Evolutionary conservation across 768 basidiomycete genomes (phyloP).

Genomic region (Auriscalpium vulgare): DNA sequence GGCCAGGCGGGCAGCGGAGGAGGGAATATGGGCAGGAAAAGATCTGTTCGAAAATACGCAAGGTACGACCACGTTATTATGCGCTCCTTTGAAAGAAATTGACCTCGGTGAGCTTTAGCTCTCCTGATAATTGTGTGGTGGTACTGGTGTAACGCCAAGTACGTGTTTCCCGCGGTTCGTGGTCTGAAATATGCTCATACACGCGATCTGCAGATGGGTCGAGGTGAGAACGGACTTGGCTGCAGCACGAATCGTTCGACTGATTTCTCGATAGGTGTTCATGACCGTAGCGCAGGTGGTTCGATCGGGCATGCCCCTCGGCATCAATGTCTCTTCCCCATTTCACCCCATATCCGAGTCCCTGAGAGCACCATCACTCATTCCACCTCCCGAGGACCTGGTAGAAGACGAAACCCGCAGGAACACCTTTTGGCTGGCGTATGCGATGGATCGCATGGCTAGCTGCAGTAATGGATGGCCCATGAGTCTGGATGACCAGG

Average conservation of each 20-base stretch:
- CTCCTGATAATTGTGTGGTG: conserved; percentile 61
- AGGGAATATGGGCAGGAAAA: conserved; percentile 8
- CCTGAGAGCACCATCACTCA: conserved; percentile 47
- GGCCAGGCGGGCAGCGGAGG: conserved; percentile 9
- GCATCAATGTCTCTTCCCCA: conserved; percentile 59
- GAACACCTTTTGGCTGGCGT: conserved; percentile 70
- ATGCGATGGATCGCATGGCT: conserved; percentile 58
- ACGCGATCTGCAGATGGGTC: conserved; percentile 46
- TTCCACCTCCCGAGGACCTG: conserved; percentile 50
- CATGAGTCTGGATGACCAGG: conserved; percentile 61
- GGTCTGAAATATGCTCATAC: too few relatives aligned
- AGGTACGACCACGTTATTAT: background rate
- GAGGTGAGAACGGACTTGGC: conserved; percentile 36
- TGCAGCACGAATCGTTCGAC: background rate
- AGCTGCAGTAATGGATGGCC: conserved; percentile 69
- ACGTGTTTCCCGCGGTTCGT: background rate
- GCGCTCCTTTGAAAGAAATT: background rate
- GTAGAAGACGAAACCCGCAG: conserved; percentile 66
- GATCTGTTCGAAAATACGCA: conserved; percentile 12
- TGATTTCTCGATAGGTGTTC: conserved; percentile 40
- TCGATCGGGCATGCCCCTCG: conserved; percentile 55
- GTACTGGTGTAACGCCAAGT: conserved; percentile 69
- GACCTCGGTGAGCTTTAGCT: conserved; percentile 30
- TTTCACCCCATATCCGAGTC: conserved; percentile 60
- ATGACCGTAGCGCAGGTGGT: conserved; percentile 48